Base-by-base conservation (phyloP, 805 yeast species). In the Saturnispora silvae region DNA sequence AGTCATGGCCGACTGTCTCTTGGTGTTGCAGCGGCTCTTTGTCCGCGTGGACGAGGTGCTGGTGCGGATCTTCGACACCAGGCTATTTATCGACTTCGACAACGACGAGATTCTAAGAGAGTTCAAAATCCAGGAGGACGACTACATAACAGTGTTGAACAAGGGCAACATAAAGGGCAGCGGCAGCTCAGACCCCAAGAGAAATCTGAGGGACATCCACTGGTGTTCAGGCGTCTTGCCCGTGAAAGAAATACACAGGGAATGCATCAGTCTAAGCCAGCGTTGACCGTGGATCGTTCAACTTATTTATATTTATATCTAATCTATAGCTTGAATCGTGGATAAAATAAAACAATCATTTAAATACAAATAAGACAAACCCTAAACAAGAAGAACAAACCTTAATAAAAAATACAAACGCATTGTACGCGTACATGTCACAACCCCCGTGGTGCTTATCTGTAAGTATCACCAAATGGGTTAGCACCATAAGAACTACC, bases 11-110 rank as follows among this genome's bases (percentile, higher is more conserved):
- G 71, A 77, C 35, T 72, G 95, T 42, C 53, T 92, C 45, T 60
- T 92, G 27, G 48, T 89, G 24, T 63, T 92, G 32, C 73, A 78
- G 34, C 67, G 97, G 32, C 72, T 89, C 47, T 89, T 84, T 53
- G 57, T 92, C 42, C 67, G 97, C 33, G 94, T 92, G 5, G 99
- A 92, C 59, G 79, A 83, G 46, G 98, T 92, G 4, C 61, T 86
- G 17, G 74, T 89, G 51, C 63, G 95, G 45, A 71, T 92, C 4
- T 65, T 85, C 44, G 98, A 92, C 52, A 81, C 95, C 0, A 65
- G 99, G 40, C 61, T 87, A 0, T 89, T 70, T 57, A 68, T 92
- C 16, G 96, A 89, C 51, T 77, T 83, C 48, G 72, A 65, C 25
- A 70, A 75, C 3, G 68, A 73, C 47, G 45, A 63, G 45, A 69